These are phyloP conservation scores for Lactarius vividus DNA, from an alignment of 768 basidiomycete species.

Conservation along the genomic window DNA sequence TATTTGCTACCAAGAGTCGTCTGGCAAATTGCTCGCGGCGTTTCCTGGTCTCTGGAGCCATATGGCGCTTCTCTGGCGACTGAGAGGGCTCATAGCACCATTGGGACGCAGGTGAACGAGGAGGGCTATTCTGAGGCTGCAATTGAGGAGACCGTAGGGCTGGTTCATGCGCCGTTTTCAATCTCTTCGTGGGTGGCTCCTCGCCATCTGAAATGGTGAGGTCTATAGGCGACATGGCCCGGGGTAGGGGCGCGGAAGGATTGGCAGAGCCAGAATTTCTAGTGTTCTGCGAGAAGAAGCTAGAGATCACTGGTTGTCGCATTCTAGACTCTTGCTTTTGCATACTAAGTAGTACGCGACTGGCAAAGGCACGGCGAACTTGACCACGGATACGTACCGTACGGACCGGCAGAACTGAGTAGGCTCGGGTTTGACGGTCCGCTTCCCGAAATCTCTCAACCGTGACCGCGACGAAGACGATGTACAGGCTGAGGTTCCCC, in stretches of 20 bases:
- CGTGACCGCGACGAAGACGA: neutral
- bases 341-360: constrained; percentile 9
- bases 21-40: constrained; percentile 22
- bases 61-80: constrained; percentile 17
- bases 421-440: neutral
- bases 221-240: constrained; percentile 22
- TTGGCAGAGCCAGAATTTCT: neutral
- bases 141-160: constrained; percentile 6
- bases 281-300: constrained; percentile 20
- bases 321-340: constrained; percentile 8
- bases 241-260: constrained; percentile 1
- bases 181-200: constrained; percentile 19
- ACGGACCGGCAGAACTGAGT: neutral
- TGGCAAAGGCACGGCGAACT: neutral
- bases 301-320: constrained; percentile 26
- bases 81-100: constrained; percentile 24
- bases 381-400: neutral
- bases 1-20: constrained; percentile 20
- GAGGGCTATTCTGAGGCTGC: neutral
- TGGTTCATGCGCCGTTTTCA: constrained; percentile 6
- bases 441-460: neutral
- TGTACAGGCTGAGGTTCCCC: neutral
- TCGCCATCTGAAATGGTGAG: constrained; percentile 27
- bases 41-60: constrained; percentile 15
- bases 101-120: constrained; percentile 10